A percentile compares a stretch with the other conserved stretches of the same genome.
Conservation (phyloP, 2,329 filamentous ascomycete species). For the Colletotrichum sp. region DNA sequence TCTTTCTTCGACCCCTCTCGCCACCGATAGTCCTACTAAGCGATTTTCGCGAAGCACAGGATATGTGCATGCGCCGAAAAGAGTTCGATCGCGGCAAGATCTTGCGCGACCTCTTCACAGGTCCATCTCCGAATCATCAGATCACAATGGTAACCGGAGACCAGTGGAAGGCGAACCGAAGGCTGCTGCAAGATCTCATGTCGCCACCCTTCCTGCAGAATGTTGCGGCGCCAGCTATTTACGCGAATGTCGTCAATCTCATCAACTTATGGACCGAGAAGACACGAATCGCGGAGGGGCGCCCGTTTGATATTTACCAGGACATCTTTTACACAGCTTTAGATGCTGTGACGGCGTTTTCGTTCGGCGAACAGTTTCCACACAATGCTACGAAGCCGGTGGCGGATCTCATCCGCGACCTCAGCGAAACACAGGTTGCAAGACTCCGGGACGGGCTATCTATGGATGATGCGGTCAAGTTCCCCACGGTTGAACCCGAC, state of each 20-base stretch:
- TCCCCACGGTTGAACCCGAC: background rate
- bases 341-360: slow-evolving; percentile 34
- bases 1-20: slow-evolving; percentile 36
- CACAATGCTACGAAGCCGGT: background rate
- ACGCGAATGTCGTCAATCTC: slow-evolving; percentile 31
- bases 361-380: slow-evolving; percentile 26
- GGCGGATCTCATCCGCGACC: background rate
- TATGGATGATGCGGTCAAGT: background rate
- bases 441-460: background rate
- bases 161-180: slow-evolving; percentile 34
- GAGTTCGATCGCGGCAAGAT: slow-evolving; percentile 35
- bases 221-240: slow-evolving; percentile 37
- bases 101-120: background rate
- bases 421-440: background rate
- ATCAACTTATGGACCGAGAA: slow-evolving; percentile 39
- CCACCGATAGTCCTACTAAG: slow-evolving; percentile 34
- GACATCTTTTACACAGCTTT: slow-evolving; percentile 34
- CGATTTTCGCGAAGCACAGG: slow-evolving; percentile 36
- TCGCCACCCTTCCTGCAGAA: slow-evolving; percentile 35
- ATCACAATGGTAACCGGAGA: slow-evolving; percentile 31
- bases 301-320: slow-evolving; percentile 31
- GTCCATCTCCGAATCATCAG: slow-evolving; percentile 32
- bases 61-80: slow-evolving; percentile 36
- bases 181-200: slow-evolving; percentile 42
- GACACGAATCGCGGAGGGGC: slow-evolving; percentile 28